Conservation (phyloP, 345 rosid species). For the Cardamine chenopodiifolia region DNA sequence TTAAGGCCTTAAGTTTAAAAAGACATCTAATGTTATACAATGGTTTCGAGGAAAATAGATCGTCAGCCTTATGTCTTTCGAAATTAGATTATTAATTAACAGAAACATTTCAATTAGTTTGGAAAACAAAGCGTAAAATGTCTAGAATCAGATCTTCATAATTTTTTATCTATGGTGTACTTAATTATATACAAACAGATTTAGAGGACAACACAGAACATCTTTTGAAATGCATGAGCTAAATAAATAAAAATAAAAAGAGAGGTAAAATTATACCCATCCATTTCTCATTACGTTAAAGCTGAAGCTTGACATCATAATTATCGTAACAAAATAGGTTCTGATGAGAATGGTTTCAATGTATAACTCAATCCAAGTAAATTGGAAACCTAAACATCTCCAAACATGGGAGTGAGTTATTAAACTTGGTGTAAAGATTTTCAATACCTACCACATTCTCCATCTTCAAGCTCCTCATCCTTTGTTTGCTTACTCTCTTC, state of each 20-base stretch:
- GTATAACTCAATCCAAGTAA: conserved; percentile 19
- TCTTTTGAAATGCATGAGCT: neutral
- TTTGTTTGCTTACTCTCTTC: conserved; percentile 58
- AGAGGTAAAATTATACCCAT: conserved; percentile 19
- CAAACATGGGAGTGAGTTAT: neutral
- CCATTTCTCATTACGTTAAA: conserved; percentile 11
- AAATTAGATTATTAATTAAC: too few species aligned
- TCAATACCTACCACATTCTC: conserved; percentile 69
- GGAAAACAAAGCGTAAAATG: neutral
- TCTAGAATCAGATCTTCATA: neutral
- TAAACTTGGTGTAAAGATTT: conserved; percentile 29
- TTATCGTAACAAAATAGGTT: conserved; percentile 21
- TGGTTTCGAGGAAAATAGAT: too few species aligned
- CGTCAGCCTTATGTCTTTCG: too few species aligned
- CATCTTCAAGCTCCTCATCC: conserved; percentile 85
- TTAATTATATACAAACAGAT: neutral
- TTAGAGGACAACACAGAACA: neutral
- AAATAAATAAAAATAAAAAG: neutral
- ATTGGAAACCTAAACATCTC: conserved; percentile 15
- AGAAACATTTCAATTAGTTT: neutral
- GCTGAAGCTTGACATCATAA: conserved; percentile 1
- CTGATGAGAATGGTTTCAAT: neutral
- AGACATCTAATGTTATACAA: too few species aligned
- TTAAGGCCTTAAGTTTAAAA: too few species aligned
- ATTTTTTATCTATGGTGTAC: too few species aligned